Conservation (phyloP, 768 basidiomycete species). For the Suillus lakei region DNA sequence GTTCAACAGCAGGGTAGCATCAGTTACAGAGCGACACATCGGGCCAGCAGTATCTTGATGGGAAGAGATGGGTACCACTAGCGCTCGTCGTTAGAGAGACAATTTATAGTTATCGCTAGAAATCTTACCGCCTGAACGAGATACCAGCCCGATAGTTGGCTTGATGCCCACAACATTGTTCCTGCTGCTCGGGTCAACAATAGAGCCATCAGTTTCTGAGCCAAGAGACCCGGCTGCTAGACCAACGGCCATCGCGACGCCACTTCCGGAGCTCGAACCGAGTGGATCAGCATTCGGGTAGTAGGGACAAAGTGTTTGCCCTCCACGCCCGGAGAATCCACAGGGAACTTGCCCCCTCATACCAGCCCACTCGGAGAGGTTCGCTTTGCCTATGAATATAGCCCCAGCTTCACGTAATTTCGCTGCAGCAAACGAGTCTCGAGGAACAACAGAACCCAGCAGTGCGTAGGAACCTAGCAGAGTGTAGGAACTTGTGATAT, state of each 20-base stretch:
- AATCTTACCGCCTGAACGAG: slow-evolving; percentile 39
- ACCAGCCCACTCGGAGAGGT: slow-evolving; percentile 55
- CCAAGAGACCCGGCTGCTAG: slow-evolving; percentile 43
- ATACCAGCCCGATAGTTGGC: slow-evolving; percentile 46
- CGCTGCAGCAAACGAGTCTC: slow-evolving; percentile 30
- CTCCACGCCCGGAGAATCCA: slow-evolving; percentile 58
- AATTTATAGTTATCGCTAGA: not conserved
- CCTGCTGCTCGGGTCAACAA: slow-evolving; percentile 40
- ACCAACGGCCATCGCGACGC: slow-evolving; percentile 44
- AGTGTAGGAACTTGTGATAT: not conserved
- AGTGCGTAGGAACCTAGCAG: slow-evolving; percentile 31
- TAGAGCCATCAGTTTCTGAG: slow-evolving; percentile 50
- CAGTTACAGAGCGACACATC: slow-evolving; percentile 56
- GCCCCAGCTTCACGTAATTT: slow-evolving; percentile 29
- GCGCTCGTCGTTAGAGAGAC: not conserved
- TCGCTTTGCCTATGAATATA: slow-evolving; percentile 45
- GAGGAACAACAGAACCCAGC: slow-evolving; percentile 31
- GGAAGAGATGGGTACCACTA: slow-evolving; percentile 60
- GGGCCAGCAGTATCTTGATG: slow-evolving; percentile 67
- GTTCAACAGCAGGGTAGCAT: slow-evolving; percentile 58
- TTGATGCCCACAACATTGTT: slow-evolving; percentile 45
- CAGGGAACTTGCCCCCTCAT: slow-evolving; percentile 45
- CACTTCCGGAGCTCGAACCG: slow-evolving; percentile 59
- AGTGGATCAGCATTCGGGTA: slow-evolving; percentile 52
- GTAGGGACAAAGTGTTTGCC: slow-evolving; percentile 53